Evolutionary conservation across 2,329 filamentous ascomycete genomes (phyloP).

Genomic region (Coleophoma crateriformis): DNA sequence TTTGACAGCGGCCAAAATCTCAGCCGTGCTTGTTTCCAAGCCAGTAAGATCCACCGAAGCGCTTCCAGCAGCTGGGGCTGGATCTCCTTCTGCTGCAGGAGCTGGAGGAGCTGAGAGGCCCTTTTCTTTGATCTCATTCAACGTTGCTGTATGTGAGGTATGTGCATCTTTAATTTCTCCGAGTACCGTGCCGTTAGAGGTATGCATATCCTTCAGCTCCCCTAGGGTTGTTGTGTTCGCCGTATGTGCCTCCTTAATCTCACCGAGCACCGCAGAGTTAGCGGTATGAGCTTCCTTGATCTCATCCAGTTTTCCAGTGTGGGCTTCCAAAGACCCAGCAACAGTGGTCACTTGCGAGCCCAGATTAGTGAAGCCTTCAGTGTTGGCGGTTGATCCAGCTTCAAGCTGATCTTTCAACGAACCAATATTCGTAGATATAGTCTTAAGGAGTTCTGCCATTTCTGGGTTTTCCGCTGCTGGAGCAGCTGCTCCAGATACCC

Average conservation of each 20-base stretch:
- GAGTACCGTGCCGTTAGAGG: not conserved
- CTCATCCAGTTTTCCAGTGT: not conserved
- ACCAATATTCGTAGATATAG: conserved; percentile 7
- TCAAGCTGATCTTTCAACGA: not conserved
- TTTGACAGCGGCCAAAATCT: conserved; percentile 2
- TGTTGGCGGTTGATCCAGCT: not conserved
- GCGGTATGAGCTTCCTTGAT: conserved; percentile 1
- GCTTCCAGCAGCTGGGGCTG: not conserved
- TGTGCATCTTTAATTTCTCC: conserved; percentile 1
- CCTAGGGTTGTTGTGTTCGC: not conserved
- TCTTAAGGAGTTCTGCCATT: conserved; percentile 11
- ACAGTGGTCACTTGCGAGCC: conserved; percentile 1
- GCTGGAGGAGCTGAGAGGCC: not conserved
- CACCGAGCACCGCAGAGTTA: not conserved
- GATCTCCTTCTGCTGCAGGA: not conserved
- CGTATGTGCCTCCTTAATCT: not conserved
- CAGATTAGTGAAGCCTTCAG: not conserved
- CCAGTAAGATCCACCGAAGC: not conserved
- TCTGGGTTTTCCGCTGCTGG: conserved; percentile 9
- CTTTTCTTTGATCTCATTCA: not conserved
- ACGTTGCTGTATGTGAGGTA: not conserved
- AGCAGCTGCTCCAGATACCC: not conserved
- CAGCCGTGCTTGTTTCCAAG: not conserved
- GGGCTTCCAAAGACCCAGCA: not conserved
- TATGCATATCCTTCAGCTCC: not conserved